Evolutionary conservation across 2,329 filamentous ascomycete genomes (phyloP).

Genomic region (Ceratocystis papillata): DNA sequence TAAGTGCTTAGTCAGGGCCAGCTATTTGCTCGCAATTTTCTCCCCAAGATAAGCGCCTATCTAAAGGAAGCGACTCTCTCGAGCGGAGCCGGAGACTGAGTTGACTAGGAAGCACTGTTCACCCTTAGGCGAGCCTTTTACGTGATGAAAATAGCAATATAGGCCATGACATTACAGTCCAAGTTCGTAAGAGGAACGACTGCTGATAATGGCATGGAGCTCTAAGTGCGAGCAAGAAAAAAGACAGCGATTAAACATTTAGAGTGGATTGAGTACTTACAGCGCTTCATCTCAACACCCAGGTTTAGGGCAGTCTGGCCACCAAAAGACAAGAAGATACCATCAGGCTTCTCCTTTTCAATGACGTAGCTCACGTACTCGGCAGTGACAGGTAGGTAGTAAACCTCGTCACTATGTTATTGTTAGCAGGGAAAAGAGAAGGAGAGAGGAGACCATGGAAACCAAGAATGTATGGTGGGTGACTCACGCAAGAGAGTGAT

Average conservation of each 20-base stretch:
- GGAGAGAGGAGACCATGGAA: background rate
- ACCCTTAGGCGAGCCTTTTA: constrained; percentile 12
- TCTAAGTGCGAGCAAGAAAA: constrained; percentile 18
- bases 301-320: constrained; percentile 95
- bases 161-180: constrained; percentile 14
- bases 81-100: constrained; percentile 18
- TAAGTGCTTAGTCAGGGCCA: background rate
- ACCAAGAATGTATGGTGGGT: background rate
- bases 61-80: background rate
- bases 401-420: constrained; percentile 63
- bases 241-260: background rate
- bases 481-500: constrained; percentile 65
- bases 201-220: constrained; percentile 13
- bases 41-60: background rate
- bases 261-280: constrained; percentile 18
- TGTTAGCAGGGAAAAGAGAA: background rate
- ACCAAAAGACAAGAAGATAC: constrained; percentile 94
- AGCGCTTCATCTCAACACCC: constrained; percentile 93
- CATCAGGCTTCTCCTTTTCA: constrained; percentile 88
- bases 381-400: constrained; percentile 93
- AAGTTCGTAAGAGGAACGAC: background rate
- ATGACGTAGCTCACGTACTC: constrained; percentile 98
- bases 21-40: background rate
- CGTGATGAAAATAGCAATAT: constrained; percentile 16
- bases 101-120: constrained; percentile 18